Conservation (phyloP, 2,329 filamentous ascomycete species). For the Colletotrichum sp. region DNA sequence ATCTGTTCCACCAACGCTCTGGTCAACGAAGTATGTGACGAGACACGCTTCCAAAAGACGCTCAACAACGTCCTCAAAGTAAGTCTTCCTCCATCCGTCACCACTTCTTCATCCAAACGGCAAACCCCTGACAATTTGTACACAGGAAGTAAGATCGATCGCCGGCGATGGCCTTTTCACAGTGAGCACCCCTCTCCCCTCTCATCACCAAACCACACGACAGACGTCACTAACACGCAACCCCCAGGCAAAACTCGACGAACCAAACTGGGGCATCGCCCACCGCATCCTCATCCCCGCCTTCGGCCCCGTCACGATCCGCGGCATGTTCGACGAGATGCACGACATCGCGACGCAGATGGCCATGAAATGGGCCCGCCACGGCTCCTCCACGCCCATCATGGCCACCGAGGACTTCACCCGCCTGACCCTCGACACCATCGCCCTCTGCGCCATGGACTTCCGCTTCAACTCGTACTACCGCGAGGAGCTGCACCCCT, state of each 20-base stretch:
- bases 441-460: slow-evolving; percentile 64
- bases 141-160: slow-evolving; percentile 59
- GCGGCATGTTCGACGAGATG: slow-evolving; percentile 60
- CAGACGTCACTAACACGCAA: neutral
- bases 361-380: slow-evolving; percentile 59
- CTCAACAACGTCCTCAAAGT: slow-evolving; percentile 49
- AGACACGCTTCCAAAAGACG: slow-evolving; percentile 68
- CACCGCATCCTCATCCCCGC: slow-evolving; percentile 70
- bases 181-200: neutral
- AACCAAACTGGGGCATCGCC: slow-evolving; percentile 51
- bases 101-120: neutral
- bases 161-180: slow-evolving; percentile 42
- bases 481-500: slow-evolving; percentile 36
- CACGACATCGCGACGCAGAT: slow-evolving; percentile 57
- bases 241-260: slow-evolving; percentile 11
- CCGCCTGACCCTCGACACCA: slow-evolving; percentile 64
- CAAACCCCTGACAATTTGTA: slow-evolving; percentile 12
- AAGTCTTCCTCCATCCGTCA: neutral
- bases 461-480: slow-evolving; percentile 69
- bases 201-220: too few species aligned
- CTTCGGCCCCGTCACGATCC: slow-evolving; percentile 72
- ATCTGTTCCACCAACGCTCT: slow-evolving; percentile 59
- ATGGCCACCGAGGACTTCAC: slow-evolving; percentile 64
- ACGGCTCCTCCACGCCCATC: slow-evolving; percentile 47
- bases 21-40: slow-evolving; percentile 68